Evolutionary conservation across 176 grass and related monocot genomes (phyloP).

Genomic region (Oryza glaberrima): DNA sequence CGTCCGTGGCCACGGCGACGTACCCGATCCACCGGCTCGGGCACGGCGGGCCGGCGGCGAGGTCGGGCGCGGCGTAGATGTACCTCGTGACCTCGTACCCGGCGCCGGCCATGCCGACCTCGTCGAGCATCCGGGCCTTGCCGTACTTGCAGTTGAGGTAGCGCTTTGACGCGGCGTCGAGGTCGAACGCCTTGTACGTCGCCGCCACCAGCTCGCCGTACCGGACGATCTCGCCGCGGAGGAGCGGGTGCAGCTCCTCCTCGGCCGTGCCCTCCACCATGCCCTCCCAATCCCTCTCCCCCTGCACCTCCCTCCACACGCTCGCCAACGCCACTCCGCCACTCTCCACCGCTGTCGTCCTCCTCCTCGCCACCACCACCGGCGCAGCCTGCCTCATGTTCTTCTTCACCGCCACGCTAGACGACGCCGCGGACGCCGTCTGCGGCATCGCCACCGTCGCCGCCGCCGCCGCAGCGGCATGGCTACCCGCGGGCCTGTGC

Average conservation of each 20-base stretch:
- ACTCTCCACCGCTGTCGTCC: background rate
- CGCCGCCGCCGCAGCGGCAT: constrained; percentile 7
- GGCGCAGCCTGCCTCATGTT: constrained; percentile 5
- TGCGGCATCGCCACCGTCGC: constrained; percentile 28
- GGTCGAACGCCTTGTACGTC: constrained; percentile 82
- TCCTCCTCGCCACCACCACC: background rate
- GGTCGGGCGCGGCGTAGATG: constrained; percentile 65
- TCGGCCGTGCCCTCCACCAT: constrained; percentile 47
- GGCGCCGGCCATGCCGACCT: constrained; percentile 63
- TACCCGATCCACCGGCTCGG: constrained; percentile 89
- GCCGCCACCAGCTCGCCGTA: constrained; percentile 82
- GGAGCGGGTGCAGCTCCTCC: constrained; percentile 51
- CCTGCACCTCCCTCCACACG: constrained; percentile 79
- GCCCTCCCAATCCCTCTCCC: constrained; percentile 56
- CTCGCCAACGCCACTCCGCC: constrained; percentile 24
- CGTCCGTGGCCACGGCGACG: constrained; percentile 52
- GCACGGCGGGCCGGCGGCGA: constrained; percentile 36
- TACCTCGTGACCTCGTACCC: constrained; percentile 71
- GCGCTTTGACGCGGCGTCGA: constrained; percentile 52
- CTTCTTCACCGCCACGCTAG: constrained; percentile 11
- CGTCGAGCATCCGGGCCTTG: constrained; percentile 62
- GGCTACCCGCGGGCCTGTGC: background rate
- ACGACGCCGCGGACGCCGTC: constrained; percentile 14
- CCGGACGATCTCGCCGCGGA: constrained; percentile 69
- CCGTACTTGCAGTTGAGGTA: constrained; percentile 89